Evolutionary conservation across 352 stramenopile genomes (phyloP), one percentile per base, ranked within the genome.

Genomic region (Pythium aphanidermatum): DNA sequence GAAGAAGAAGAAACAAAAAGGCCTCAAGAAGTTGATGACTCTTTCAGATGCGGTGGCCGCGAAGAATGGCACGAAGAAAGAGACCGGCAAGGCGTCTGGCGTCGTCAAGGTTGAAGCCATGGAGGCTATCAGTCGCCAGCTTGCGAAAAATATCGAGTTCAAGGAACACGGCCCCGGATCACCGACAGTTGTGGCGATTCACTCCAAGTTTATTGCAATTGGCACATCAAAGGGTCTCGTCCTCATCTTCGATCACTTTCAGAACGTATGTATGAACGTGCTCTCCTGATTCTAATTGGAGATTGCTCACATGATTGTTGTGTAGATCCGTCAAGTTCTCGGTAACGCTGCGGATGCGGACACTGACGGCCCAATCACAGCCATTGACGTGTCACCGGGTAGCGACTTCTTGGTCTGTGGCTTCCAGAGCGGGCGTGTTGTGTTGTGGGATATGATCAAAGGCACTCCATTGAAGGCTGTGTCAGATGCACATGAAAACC

Each of bases 391-490:
- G 59, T 92, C 82, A 11, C 72, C 78, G 39, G 63, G 86, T 63
- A 74, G 87, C 39, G 90, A 98, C 59, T 91, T 90, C 52, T 62
- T 98, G 5, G 70, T 96, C 19, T 96, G 88, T 35, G 95, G 95
- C 9, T 97, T 97, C 58, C 84, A 92, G 33, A 93, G 82, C 36
- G 95, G 95, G 24, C 74, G 74, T 8, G 85, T 98, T 40, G 87
- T 98, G 36, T 59, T 98, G 1, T 98, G 95, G 95, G 95, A 98
- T 72, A 93, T 96, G 61, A 96, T 98, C 39, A 95, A 95, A 48
- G 94, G 93, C 26, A 86, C 74, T 24, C 76, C 87, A 7, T 67
- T 98, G 2, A 96, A 97, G 56, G 81, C 70, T 11, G 79, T 97
- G 2, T 76, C 74, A n/a, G 91, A 98, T 53, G 79, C 80, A 1